Base-by-base conservation (phyloP, 208 protist species). In the Wallacemonas sp. region DNA sequence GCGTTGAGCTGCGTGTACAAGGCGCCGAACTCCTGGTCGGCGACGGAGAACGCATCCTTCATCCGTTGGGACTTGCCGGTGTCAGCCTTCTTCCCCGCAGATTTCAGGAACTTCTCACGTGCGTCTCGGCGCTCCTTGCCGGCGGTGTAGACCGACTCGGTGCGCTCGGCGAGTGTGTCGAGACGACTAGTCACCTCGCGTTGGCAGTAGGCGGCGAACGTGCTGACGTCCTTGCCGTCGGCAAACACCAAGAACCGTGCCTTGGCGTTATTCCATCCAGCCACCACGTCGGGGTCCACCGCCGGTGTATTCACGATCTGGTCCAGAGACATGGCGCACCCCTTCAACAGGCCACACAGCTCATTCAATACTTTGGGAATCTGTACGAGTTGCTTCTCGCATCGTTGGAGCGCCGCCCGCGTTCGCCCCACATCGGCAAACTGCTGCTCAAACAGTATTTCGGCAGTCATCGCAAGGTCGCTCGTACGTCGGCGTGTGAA, bases 371-470 rank as follows among this genome's bases (percentile, higher is more conserved):
- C 50, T 38, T 37, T 57, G 9, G 50, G 50, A 57, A 57, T 57
- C 29, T 37, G 24, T 6, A 6, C 32, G 12, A 57, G 50, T 19
- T 57, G 50, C 32, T 38, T 33, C 22, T 57, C 50, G 50, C 50
- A 57, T 8, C 50, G 50, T 32, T 57, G 50, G 6, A 57, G 30
- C 29, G 50, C 50, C 17, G 50, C 32, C 30, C 50, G 50, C 15
- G 50, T 57, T 12, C 50, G 50, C 15, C 30, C 21, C 12, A 57
- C 50, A n/a, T 57, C 50, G n/a, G 33, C 50, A 27, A 57, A 57
- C 50, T 57, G 50, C 50, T 57, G 50, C 30, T 57, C 50, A n/a
- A 57, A 57, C 19, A 38, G 29, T 13, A 57, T 39, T n/a, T 57
- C 50, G 8, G 50, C 50, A 4, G 50, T 57, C 50, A 57, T 57